Conservation (phyloP, 352 stramenopile genomes). For the Globisporangium emineosum region DNA sequence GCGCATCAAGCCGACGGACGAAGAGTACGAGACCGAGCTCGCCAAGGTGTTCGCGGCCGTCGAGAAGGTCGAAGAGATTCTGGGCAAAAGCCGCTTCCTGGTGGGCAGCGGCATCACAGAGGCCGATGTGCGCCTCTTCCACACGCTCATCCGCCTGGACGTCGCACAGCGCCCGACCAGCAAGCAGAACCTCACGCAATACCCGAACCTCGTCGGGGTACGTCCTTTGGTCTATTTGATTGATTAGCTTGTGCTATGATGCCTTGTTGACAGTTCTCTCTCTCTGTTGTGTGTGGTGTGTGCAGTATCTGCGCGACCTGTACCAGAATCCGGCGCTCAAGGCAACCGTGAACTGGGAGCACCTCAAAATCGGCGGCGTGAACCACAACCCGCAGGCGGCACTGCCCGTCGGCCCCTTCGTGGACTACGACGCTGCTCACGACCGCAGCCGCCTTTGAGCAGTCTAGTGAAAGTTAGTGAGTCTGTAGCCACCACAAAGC, state of each 20-base stretch:
- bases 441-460: slow-evolving; percentile 15
- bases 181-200: slow-evolving; percentile 44
- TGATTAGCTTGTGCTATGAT: not conserved
- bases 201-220: slow-evolving; percentile 28
- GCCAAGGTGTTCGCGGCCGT: slow-evolving; percentile 22
- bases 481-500: not conserved
- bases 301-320: slow-evolving; percentile 27
- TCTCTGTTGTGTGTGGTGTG: not conserved
- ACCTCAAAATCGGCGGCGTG: slow-evolving; percentile 89
- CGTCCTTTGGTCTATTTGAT: not conserved
- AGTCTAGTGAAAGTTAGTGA: too few species aligned
- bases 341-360: slow-evolving; percentile 70
- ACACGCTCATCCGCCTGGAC: slow-evolving; percentile 26
- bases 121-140: slow-evolving; percentile 28
- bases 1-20: slow-evolving; percentile 50
- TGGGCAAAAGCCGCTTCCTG: slow-evolving; percentile 10
- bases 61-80: slow-evolving; percentile 22
- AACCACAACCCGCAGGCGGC: slow-evolving; percentile 60
- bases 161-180: slow-evolving; percentile 21
- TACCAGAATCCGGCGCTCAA: slow-evolving; percentile 73
- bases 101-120: slow-evolving; percentile 23
- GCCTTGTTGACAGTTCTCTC: not conserved
- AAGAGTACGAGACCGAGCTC: slow-evolving; percentile 38
- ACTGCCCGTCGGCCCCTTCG: slow-evolving; percentile 44
- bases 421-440: slow-evolving; percentile 23